Evolutionary conservation across 2,329 filamentous ascomycete species (phyloP).

Genomic region (Alternaria panax): DNA sequence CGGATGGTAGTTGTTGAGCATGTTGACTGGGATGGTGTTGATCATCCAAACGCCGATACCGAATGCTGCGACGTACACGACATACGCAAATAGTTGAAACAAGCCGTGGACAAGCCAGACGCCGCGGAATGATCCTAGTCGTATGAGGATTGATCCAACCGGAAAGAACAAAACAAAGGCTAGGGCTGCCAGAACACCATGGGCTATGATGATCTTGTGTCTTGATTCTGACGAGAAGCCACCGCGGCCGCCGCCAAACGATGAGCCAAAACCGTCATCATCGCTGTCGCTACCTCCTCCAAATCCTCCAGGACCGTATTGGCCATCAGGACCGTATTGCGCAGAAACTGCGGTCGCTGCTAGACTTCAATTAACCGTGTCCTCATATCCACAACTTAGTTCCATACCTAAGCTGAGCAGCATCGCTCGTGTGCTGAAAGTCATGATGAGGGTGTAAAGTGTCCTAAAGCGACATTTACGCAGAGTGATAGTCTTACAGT

Average conservation of each 20-base stretch:
- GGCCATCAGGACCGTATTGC: slow-evolving; percentile 18
- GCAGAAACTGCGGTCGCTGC: slow-evolving; percentile 23
- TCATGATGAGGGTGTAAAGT: slow-evolving; percentile 15
- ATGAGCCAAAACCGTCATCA: slow-evolving; percentile 5
- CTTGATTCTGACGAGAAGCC: slow-evolving; percentile 14
- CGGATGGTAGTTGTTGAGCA: slow-evolving; percentile 55
- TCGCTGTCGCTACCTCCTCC: slow-evolving; percentile 10
- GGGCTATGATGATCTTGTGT: slow-evolving; percentile 48
- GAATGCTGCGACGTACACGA: slow-evolving; percentile 58
- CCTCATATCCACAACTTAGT: background rate
- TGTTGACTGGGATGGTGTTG: slow-evolving; percentile 34
- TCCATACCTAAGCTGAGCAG: slow-evolving; percentile 26
- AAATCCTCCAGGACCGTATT: slow-evolving; percentile 17
- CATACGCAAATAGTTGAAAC: slow-evolving; percentile 58
- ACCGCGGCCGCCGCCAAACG: slow-evolving; percentile 9
- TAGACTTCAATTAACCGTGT: slow-evolving; percentile 10
- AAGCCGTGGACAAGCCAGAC: slow-evolving; percentile 53
- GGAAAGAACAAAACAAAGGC: slow-evolving; percentile 57
- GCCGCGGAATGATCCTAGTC: slow-evolving; percentile 51
- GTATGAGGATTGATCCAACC: slow-evolving; percentile 53
- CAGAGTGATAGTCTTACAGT: background rate
- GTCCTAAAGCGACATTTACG: background rate
- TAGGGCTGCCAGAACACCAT: slow-evolving; percentile 53
- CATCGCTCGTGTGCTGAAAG: slow-evolving; percentile 7
- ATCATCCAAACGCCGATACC: slow-evolving; percentile 61